Conservation (phyloP, 176 grass and related monocot species). For the Aechmea fasciata region DNA sequence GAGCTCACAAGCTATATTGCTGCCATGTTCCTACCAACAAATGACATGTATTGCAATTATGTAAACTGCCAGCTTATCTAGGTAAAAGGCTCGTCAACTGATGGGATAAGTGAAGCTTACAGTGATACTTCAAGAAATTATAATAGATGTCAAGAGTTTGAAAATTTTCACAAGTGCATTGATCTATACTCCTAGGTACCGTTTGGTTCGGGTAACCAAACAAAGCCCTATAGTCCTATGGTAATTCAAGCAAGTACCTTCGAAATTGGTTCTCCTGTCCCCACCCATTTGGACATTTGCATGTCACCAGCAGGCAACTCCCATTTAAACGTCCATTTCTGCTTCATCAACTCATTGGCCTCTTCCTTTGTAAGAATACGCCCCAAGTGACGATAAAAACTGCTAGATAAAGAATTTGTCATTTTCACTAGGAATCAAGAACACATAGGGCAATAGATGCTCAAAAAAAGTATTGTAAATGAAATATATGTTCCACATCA, state of each 20-base stretch:
- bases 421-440: not conserved
- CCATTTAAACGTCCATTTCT: constrained; percentile 51
- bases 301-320: constrained; percentile 40
- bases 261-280: constrained; percentile 42
- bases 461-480: not conserved
- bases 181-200: not conserved
- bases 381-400: constrained; percentile 49
- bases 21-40: constrained; percentile 30
- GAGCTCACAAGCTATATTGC: constrained; percentile 29
- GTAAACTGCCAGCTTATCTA: not conserved
- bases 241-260: not conserved
- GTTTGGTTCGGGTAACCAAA: no score
- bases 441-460: not conserved
- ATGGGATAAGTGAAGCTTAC: not conserved
- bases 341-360: constrained; percentile 28
- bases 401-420: constrained; percentile 25
- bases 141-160: not conserved
- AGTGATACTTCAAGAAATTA: not conserved
- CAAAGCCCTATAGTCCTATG: not conserved
- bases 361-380: constrained; percentile 35
- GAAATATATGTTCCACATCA: no score
- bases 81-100: not conserved
- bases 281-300: constrained; percentile 45
- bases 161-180: not conserved
- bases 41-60: not conserved